These are phyloP conservation scores for Globisporangium iwayamae DNA, from an alignment of 352 stramenopile species.

Conservation along the genomic window DNA sequence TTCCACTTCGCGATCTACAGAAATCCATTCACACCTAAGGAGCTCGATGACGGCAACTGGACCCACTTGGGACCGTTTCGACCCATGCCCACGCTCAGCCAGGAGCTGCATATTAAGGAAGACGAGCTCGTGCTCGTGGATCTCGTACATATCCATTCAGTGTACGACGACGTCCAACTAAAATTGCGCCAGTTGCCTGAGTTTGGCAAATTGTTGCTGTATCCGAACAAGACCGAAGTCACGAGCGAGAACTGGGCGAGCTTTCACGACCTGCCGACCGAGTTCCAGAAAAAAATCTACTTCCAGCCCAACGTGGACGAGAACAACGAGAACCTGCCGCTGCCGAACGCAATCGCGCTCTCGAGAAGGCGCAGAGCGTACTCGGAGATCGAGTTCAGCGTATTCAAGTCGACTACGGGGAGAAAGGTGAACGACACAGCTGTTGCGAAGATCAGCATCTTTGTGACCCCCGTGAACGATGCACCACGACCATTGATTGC, in stretches of 20 bases:
- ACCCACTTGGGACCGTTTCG: slow-evolving; percentile 36
- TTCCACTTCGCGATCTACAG: slow-evolving; percentile 75
- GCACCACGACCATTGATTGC: slow-evolving; percentile 24
- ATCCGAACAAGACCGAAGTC: slow-evolving; percentile 42
- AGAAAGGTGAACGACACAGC: slow-evolving; percentile 21
- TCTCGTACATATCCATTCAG: slow-evolving; percentile 48
- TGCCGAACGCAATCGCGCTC: slow-evolving; percentile 32
- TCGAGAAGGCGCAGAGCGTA: slow-evolving; percentile 35
- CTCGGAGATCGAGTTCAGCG: slow-evolving; percentile 27
- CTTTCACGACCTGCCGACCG: slow-evolving; percentile 40
- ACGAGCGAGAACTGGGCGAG: slow-evolving; percentile 28
- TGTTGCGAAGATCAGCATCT: slow-evolving; percentile 42
- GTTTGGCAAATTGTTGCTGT: slow-evolving; percentile 47
- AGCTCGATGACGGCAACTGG: slow-evolving; percentile 19
- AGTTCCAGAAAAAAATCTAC: slow-evolving; percentile 48
- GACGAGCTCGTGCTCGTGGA: slow-evolving; percentile 44
- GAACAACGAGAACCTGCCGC: slow-evolving; percentile 46
- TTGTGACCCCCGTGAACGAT: slow-evolving; percentile 48
- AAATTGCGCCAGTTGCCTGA: slow-evolving; percentile 46
- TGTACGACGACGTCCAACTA: slow-evolving; percentile 58
- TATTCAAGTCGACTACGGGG: slow-evolving; percentile 26
- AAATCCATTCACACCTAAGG: slow-evolving; percentile 10
- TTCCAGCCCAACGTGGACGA: slow-evolving; percentile 40
- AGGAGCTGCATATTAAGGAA: slow-evolving; percentile 40
- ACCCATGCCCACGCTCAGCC: slow-evolving; percentile 28